These are phyloP conservation scores for Harringtonia aguacate DNA, from an alignment of 2,329 filamentous ascomycete species.

Conservation along the genomic window DNA sequence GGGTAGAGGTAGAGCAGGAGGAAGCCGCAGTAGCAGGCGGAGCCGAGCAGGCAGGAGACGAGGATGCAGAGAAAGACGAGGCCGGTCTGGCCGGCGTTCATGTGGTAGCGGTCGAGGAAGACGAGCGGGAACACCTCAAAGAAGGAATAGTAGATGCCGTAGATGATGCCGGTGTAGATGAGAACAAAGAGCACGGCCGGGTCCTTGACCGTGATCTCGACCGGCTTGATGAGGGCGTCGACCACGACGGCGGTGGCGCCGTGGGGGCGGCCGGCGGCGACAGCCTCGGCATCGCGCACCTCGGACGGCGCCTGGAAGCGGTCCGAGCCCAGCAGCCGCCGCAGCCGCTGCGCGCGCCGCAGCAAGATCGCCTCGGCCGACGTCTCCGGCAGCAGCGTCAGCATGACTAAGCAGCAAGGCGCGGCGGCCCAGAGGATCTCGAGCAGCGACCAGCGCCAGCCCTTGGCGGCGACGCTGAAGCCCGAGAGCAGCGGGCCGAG, in stretches of 20 bases:
- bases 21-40: slow-evolving; percentile 38
- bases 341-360: slow-evolving; percentile 42
- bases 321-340: slow-evolving; percentile 40
- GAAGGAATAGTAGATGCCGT: slow-evolving; percentile 51
- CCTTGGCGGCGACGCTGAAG: slow-evolving; percentile 19
- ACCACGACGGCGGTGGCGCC: slow-evolving; percentile 26
- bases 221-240: slow-evolving; percentile 50
- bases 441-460: slow-evolving; percentile 25
- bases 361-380: slow-evolving; percentile 37
- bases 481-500: slow-evolving; percentile 39
- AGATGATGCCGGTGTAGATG: slow-evolving; percentile 50
- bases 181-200: slow-evolving; percentile 53
- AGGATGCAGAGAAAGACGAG: slow-evolving; percentile 51
- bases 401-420: slow-evolving; percentile 31
- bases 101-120: slow-evolving; percentile 47
- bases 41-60: slow-evolving; percentile 43
- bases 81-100: slow-evolving; percentile 46
- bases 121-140: slow-evolving; percentile 60
- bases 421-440: slow-evolving; percentile 17
- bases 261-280: background rate
- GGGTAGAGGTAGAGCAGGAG: slow-evolving; percentile 40
- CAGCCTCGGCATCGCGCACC: slow-evolving; percentile 26
- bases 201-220: slow-evolving; percentile 41
- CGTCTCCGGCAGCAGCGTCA: slow-evolving; percentile 24
- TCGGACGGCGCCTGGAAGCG: slow-evolving; percentile 52